Conservation (phyloP, 805 yeast species). For the Pichia cephalocereana region DNA sequence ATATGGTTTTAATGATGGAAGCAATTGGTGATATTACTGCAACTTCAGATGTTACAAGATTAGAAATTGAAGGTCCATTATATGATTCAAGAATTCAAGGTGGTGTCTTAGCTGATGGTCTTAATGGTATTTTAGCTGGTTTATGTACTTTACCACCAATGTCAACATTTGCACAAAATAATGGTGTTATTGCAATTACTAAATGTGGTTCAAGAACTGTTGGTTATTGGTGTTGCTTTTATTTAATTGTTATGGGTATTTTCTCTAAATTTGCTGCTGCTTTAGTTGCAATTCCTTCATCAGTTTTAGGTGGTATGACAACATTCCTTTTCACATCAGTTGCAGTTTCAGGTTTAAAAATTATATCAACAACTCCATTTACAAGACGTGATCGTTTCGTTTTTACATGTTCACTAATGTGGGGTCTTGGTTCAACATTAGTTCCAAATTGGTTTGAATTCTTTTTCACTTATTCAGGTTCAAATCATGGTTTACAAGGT, state of each 20-base stretch:
- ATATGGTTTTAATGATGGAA: slow-evolving; percentile 79
- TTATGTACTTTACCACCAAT: slow-evolving; percentile 80
- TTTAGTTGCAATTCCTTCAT: slow-evolving; percentile 69
- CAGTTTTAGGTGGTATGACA: slow-evolving; percentile 84
- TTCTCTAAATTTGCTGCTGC: slow-evolving; percentile 86
- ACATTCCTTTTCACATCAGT: slow-evolving; percentile 48
- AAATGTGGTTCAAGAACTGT: slow-evolving; percentile 80
- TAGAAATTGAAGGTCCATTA: slow-evolving; percentile 71
- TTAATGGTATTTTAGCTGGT: slow-evolving; percentile 65
- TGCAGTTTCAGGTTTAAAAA: slow-evolving; percentile 49
- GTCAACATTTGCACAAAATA: slow-evolving; percentile 91
- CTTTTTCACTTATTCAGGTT: slow-evolving; percentile 43
- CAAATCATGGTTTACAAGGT: slow-evolving; percentile 34
- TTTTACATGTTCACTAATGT: slow-evolving; percentile 41
- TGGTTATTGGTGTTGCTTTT: slow-evolving; percentile 48
- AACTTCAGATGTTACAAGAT: slow-evolving; percentile 81
- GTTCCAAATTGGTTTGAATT: slow-evolving; percentile 37
- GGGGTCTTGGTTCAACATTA: slow-evolving; percentile 43
- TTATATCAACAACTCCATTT: slow-evolving; percentile 44
- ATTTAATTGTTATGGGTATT: slow-evolving; percentile 77
- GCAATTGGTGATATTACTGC: slow-evolving; percentile 94
- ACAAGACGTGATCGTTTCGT: slow-evolving; percentile 50
- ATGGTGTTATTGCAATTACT: slow-evolving; percentile 88
- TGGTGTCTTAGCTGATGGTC: slow-evolving; percentile 83
- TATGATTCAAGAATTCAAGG: slow-evolving; percentile 89